Conservation (phyloP, 2,329 filamentous ascomycete species). For the Chrysoporthe austroafricana region DNA sequence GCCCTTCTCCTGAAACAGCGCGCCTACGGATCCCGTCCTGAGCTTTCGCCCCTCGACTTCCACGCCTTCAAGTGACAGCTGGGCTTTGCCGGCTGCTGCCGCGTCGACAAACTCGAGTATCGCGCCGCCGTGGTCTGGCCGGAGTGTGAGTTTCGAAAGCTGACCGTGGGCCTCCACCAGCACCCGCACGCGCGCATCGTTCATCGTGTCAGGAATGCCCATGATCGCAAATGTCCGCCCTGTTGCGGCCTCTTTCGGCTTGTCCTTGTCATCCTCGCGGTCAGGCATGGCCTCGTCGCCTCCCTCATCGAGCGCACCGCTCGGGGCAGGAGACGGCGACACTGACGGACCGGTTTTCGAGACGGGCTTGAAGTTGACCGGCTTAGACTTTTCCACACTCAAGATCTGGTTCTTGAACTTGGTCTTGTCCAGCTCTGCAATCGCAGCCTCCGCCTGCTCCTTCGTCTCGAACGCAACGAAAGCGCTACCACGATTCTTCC, state of each 20-base stretch:
- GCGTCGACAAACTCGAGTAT: constrained; percentile 80
- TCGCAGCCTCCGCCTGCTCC: constrained; percentile 68
- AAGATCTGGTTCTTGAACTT: constrained; percentile 71
- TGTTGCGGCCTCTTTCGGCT: constrained; percentile 30
- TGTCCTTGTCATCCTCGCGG: constrained; percentile 24
- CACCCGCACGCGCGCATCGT: constrained; percentile 78
- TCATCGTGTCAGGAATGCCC: constrained; percentile 89
- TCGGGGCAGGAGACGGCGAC: constrained; percentile 41
- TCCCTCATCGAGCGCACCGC: constrained; percentile 36
- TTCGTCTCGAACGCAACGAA: constrained; percentile 78
- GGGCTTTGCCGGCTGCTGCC: constrained; percentile 72
- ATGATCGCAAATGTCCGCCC: constrained; percentile 72
- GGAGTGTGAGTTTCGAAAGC: constrained; percentile 76
- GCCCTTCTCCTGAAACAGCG: constrained; percentile 57
- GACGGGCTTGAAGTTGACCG: constrained; percentile 59
- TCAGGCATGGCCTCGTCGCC: constrained; percentile 47
- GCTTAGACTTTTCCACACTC: constrained; percentile 64
- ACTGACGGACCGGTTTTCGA: constrained; percentile 46
- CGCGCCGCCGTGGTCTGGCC: constrained; percentile 82
- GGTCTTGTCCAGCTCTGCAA: constrained; percentile 70
- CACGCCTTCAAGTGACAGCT: constrained; percentile 60
- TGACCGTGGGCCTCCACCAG: constrained; percentile 72
- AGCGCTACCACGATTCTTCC: constrained; percentile 74
- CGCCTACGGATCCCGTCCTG: constrained; percentile 56
- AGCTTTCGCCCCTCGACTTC: constrained; percentile 60